phyloP scores from a whole-genome alignment of 306 rosid genomes.

The Styphnolobium japonicum region DNA sequence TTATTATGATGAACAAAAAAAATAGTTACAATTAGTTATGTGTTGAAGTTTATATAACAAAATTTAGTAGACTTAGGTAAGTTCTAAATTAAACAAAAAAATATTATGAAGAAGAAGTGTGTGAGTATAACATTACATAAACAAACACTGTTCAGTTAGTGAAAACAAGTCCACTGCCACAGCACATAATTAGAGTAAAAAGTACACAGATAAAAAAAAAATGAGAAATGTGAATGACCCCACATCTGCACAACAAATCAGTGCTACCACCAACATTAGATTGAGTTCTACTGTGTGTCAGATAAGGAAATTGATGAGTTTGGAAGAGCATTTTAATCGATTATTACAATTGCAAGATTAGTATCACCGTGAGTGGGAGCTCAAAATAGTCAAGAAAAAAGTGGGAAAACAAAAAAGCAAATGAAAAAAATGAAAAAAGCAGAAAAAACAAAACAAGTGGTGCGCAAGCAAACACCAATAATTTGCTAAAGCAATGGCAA shows the following conservation, averaged over 20 bases:
- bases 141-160: too few species aligned
- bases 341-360: not conserved
- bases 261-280: not conserved
- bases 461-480: not conserved
- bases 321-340: not conserved
- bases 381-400: not conserved
- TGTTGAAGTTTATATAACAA: too few species aligned
- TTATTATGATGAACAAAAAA: too few species aligned
- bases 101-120: too few species aligned
- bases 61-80: too few species aligned
- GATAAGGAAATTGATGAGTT: not conserved
- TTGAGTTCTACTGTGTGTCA: not conserved
- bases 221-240: not conserved
- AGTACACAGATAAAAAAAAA: not conserved
- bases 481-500: not conserved
- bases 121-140: too few species aligned
- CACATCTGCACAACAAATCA: not conserved
- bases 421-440: not conserved
- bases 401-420: not conserved
- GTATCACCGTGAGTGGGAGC: conserved; percentile 14
- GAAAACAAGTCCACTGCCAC: too few species aligned
- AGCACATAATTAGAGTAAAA: too few species aligned
- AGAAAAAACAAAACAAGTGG: conserved; percentile 28
- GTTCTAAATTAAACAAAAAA: too few species aligned
- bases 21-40: too few species aligned